Conservation (phyloP, 192 early-diverging fungal genomes). For the Dissophora globulifera region DNA sequence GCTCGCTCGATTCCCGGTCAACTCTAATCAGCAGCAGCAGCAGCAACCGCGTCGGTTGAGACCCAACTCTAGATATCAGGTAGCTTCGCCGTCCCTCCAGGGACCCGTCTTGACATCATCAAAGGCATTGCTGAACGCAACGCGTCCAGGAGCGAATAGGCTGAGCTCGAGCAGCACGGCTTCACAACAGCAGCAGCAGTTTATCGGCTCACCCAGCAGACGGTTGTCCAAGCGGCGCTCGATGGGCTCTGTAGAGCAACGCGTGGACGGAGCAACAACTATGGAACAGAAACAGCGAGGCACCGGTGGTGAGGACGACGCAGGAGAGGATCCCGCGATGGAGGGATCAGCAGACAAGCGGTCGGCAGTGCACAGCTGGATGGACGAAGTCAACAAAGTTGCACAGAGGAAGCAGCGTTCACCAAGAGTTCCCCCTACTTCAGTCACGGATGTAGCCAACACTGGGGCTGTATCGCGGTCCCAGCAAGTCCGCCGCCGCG, state of each 20-base stretch:
- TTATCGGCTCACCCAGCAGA: not conserved
- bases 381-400: slow-evolving; percentile 44
- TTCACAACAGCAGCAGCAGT: slow-evolving; percentile 2
- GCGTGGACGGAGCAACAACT: too few relatives aligned
- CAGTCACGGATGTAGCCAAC: not conserved
- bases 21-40: too few relatives aligned
- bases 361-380: slow-evolving; percentile 34
- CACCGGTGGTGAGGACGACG: too few relatives aligned
- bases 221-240: not conserved
- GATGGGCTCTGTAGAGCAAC: too few relatives aligned
- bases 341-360: slow-evolving; percentile 30
- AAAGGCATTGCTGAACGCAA: not conserved
- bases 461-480: not conserved
- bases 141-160: not conserved
- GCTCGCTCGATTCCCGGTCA: slow-evolving; percentile 9
- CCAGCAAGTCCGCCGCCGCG: slow-evolving; percentile 1
- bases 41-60: slow-evolving; percentile 8
- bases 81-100: slow-evolving; percentile 31
- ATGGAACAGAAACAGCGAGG: too few relatives aligned
- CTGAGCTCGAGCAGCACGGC: slow-evolving; percentile 15
- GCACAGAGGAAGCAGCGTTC: slow-evolving; percentile 28
- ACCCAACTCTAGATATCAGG: slow-evolving; percentile 3
- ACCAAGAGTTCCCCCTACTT: slow-evolving; percentile 8
- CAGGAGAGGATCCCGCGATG: not conserved
- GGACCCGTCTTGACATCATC: not conserved